Conservation (phyloP, 768 basidiomycete species). For the Trametes cingulata region DNA sequence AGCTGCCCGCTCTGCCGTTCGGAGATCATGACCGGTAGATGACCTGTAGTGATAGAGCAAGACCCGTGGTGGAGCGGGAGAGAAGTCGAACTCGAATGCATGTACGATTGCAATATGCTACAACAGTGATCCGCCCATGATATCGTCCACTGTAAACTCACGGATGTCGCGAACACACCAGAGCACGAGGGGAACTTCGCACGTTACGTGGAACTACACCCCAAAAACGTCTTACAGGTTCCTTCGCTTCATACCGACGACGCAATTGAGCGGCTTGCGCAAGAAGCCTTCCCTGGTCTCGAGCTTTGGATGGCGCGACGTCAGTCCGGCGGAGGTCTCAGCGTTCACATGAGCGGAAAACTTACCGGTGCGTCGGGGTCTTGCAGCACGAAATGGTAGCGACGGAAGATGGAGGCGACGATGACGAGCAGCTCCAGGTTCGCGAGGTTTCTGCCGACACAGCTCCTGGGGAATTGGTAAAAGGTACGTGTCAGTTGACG, state of each 20-base stretch:
- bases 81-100: not conserved
- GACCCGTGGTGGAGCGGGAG: not conserved
- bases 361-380: slow-evolving; percentile 56
- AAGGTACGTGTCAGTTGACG: not conserved
- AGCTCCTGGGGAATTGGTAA: slow-evolving; percentile 49
- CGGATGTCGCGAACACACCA: too few relatives aligned
- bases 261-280: slow-evolving; percentile 75
- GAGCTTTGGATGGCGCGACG: slow-evolving; percentile 45
- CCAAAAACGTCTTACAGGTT: slow-evolving; percentile 30
- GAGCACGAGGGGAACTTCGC: not conserved
- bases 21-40: slow-evolving; percentile 53
- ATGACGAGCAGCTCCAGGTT: slow-evolving; percentile 80
- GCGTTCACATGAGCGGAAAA: slow-evolving; percentile 16
- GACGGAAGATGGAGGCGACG: slow-evolving; percentile 73
- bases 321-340: not conserved
- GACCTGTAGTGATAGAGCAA: not conserved
- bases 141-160: too few relatives aligned
- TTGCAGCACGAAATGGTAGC: slow-evolving; percentile 74
- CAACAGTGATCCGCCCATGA: not conserved
- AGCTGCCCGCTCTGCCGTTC: slow-evolving; percentile 91
- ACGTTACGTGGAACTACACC: not conserved
- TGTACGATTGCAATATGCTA: not conserved
- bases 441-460: slow-evolving; percentile 84
- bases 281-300: slow-evolving; percentile 84
- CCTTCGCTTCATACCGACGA: slow-evolving; percentile 71